These are phyloP conservation scores for Phytophthora cryptogea DNA, from an alignment of 352 stramenopile species.

Conservation along the genomic window DNA sequence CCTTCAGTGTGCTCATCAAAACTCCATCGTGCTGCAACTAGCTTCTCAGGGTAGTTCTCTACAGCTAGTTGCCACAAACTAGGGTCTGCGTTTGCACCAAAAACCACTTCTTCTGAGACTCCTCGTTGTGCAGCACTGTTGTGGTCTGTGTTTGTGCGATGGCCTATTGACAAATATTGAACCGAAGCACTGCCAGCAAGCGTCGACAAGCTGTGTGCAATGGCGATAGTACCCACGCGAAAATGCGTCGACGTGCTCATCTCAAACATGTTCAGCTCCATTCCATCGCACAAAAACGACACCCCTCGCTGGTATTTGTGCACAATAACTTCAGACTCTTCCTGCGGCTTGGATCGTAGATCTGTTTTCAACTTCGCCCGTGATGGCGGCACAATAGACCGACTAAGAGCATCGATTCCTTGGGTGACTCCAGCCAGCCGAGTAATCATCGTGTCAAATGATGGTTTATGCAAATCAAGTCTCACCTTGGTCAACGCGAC, in stretches of 20 bases:
- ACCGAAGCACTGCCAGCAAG: slow-evolving; percentile 47
- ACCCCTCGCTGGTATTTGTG: slow-evolving; percentile 29
- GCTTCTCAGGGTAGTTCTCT: slow-evolving; percentile 74
- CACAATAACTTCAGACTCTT: background rate
- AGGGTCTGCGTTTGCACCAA: slow-evolving; percentile 70
- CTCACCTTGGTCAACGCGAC: slow-evolving; percentile 39
- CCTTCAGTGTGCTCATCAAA: slow-evolving; percentile 35
- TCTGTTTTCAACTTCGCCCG: slow-evolving; percentile 11
- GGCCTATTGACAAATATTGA: slow-evolving; percentile 67
- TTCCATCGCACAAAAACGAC: slow-evolving; percentile 49
- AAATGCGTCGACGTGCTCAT: slow-evolving; percentile 51
- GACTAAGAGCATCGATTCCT: slow-evolving; percentile 18
- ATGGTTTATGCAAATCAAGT: slow-evolving; percentile 34
- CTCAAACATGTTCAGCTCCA: slow-evolving; percentile 51
- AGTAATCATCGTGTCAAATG: slow-evolving; percentile 30
- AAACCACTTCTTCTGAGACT: slow-evolving; percentile 62
- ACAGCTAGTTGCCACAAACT: slow-evolving; percentile 70
- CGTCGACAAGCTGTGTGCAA: slow-evolving; percentile 33
- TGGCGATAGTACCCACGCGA: slow-evolving; percentile 50
- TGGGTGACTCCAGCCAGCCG: slow-evolving; percentile 12
- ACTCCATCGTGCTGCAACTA: slow-evolving; percentile 65
- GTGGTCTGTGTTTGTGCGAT: slow-evolving; percentile 19
- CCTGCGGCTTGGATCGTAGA: slow-evolving; percentile 1
- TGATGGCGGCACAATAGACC: slow-evolving; percentile 8
- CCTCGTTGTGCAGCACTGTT: slow-evolving; percentile 6